A percentile compares a stretch with the other conserved stretches of the same genome.
phyloP scores from a whole-genome alignment of 768 basidiomycete species.

The Omphalotus guepiniiformis region DNA sequence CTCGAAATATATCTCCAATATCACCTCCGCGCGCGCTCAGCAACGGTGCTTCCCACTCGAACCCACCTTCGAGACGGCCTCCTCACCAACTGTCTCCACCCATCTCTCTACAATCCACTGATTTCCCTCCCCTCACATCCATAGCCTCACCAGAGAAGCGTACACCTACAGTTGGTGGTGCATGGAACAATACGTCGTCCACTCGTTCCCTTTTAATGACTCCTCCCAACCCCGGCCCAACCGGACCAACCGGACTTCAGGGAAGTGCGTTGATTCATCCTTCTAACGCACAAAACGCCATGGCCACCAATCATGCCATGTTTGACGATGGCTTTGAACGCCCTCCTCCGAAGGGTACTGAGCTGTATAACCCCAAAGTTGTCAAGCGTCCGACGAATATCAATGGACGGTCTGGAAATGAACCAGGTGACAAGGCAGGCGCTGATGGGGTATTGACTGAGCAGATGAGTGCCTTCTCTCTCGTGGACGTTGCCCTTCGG shows the following conservation, averaged over 20 bases:
- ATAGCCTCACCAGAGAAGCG: slow-evolving; percentile 46
- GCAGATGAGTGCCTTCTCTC: slow-evolving; percentile 2
- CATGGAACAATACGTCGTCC: slow-evolving; percentile 64
- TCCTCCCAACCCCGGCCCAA: slow-evolving; percentile 26
- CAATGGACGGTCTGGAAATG: neutral
- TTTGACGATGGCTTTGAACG: slow-evolving; percentile 48
- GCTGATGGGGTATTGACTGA: neutral
- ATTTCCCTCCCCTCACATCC: slow-evolving; percentile 68
- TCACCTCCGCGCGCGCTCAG: slow-evolving; percentile 32
- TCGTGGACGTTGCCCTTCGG: neutral
- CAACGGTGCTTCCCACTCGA: slow-evolving; percentile 31
- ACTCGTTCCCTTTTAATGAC: slow-evolving; percentile 49
- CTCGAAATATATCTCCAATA: slow-evolving; percentile 38
- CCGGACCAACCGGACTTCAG: slow-evolving; percentile 12
- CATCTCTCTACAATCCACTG: slow-evolving; percentile 47
- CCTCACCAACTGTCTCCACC: slow-evolving; percentile 29
- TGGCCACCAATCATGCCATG: slow-evolving; percentile 18
- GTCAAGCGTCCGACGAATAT: slow-evolving; percentile 8
- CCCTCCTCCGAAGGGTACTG: slow-evolving; percentile 40
- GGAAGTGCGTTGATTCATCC: slow-evolving; percentile 36
- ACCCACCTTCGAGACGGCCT: slow-evolving; percentile 19
- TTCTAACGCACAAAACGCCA: slow-evolving; percentile 19
- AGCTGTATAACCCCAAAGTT: slow-evolving; percentile 34
- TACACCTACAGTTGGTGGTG: slow-evolving; percentile 53
- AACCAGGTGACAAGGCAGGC: neutral